Percentiles rank a stretch among this genome's conserved stretches.
These are phyloP conservation scores for Trypanosoma boissoni DNA, from an alignment of 208 protist species.

Conservation along the genomic window DNA sequence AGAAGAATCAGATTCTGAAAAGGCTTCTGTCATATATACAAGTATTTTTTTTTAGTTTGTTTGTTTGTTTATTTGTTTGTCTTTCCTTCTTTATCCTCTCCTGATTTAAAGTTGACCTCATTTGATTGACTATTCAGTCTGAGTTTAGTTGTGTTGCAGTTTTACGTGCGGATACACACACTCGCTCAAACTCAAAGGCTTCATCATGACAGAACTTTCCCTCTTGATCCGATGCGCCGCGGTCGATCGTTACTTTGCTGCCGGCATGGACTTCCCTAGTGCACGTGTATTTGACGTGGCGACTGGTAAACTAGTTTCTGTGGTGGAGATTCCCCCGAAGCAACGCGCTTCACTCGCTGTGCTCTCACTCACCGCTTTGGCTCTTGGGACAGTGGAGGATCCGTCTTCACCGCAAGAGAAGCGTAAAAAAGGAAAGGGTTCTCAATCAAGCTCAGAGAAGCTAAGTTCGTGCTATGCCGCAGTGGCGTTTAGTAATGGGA, in stretches of 20 bases:
- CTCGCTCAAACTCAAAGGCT: not conserved
- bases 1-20: not conserved
- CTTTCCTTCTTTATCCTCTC: too few species aligned
- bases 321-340: constrained; percentile 50
- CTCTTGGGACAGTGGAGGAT: constrained; percentile 30
- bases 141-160: not conserved
- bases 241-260: constrained; percentile 54
- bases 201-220: constrained; percentile 69
- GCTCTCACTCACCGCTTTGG: constrained; percentile 59
- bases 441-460: constrained; percentile 4
- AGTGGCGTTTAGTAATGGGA: constrained; percentile 75
- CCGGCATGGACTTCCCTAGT: constrained; percentile 74
- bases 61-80: too few species aligned
- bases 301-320: constrained; percentile 38
- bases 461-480: constrained; percentile 38
- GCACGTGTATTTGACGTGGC: constrained; percentile 78
- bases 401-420: not conserved
- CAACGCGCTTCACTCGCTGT: constrained; percentile 43
- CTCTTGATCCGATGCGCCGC: constrained; percentile 60
- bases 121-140: too few species aligned
- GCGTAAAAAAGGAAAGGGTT: constrained; percentile 11
- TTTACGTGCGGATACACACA: not conserved
- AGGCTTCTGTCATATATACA: too few species aligned
- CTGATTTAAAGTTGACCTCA: too few species aligned
- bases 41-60: too few species aligned